A percentile compares a stretch with the other conserved stretches of the same genome.
These are phyloP conservation scores for Pichia kluyveri DNA, from an alignment of 805 yeast species.

Conservation along the genomic window DNA sequence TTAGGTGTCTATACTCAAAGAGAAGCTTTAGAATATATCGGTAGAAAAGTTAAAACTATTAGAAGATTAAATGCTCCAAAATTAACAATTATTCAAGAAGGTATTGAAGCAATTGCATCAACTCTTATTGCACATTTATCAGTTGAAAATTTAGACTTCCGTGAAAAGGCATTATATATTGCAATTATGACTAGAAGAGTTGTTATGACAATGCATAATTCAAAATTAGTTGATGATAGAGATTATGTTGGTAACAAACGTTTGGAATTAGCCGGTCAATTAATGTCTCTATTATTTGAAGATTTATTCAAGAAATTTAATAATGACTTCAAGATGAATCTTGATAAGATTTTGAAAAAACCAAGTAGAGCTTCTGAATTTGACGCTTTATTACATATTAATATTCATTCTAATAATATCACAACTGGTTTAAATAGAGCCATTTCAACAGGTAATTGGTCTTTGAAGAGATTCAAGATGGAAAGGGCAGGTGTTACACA, in stretches of 20 bases:
- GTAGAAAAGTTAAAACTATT: conserved; percentile 84
- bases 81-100: conserved; percentile 78
- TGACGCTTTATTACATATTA: conserved; percentile 83
- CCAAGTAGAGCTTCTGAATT: conserved; percentile 93
- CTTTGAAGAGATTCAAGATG: conserved; percentile 97
- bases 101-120: conserved; percentile 92
- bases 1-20: conserved; percentile 82
- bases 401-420: conserved; percentile 86
- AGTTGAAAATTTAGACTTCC: conserved; percentile 71
- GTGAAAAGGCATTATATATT: conserved; percentile 88
- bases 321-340: conserved; percentile 85
- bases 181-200: conserved; percentile 97
- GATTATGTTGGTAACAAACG: conserved; percentile 98
- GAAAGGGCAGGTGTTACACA: conserved; percentile 99
- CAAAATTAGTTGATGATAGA: conserved; percentile 94
- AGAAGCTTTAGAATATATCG: conserved; percentile 88
- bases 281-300: conserved; percentile 90
- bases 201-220: conserved; percentile 88
- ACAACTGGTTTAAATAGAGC: conserved; percentile 94
- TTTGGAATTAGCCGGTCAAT: conserved; percentile 93
- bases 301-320: conserved; percentile 96
- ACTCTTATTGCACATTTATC: conserved; percentile 93
- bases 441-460: conserved; percentile 98
- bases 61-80: conserved; percentile 82
- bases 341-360: conserved; percentile 87